These are phyloP conservation scores for Saccharomycopsis fodiens DNA, from an alignment of 805 yeast species.

Conservation along the genomic window DNA sequence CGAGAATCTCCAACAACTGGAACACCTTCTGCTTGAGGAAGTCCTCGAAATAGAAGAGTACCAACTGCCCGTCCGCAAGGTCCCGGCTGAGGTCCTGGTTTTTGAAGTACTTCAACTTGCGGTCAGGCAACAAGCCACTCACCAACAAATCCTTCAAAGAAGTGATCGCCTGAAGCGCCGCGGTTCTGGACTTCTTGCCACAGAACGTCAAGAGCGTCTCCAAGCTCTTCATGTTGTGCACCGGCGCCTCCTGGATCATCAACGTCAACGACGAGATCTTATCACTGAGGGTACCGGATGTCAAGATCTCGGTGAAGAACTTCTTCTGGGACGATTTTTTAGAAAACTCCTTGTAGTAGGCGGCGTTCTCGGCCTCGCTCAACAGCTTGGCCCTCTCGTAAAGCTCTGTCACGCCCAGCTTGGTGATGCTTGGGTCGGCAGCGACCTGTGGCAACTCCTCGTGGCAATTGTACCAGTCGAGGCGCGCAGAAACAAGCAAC, in stretches of 20 bases:
- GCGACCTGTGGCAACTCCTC: slow-evolving; percentile 26
- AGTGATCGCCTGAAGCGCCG: slow-evolving; percentile 82
- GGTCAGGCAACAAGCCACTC: slow-evolving; percentile 77
- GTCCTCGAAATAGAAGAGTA: slow-evolving; percentile 82
- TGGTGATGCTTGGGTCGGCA: slow-evolving; percentile 27
- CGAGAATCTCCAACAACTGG: slow-evolving; percentile 67
- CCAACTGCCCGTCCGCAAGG: slow-evolving; percentile 48
- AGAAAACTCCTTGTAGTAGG: slow-evolving; percentile 65
- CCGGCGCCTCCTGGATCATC: slow-evolving; percentile 89
- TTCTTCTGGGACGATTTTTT: slow-evolving; percentile 74
- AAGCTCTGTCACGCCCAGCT: slow-evolving; percentile 53
- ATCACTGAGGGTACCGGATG: slow-evolving; percentile 91
- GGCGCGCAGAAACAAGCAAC: slow-evolving; percentile 50
- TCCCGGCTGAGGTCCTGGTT: slow-evolving; percentile 53
- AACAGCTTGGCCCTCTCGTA: slow-evolving; percentile 58
- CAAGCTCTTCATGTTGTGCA: slow-evolving; percentile 78
- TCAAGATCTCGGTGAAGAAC: slow-evolving; percentile 80
- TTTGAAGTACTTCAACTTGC: slow-evolving; percentile 73
- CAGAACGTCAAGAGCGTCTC: slow-evolving; percentile 74
- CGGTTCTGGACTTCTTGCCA: slow-evolving; percentile 86
- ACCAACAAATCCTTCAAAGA: slow-evolving; percentile 84
- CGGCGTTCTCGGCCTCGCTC: slow-evolving; percentile 61
- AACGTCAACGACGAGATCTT: slow-evolving; percentile 91
- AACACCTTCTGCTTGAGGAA: slow-evolving; percentile 72
- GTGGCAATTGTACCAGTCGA: slow-evolving; percentile 72